Base-by-base conservation (phyloP, 495 filamentous ascomycete species). In the Aspergillus asperescens region DNA sequence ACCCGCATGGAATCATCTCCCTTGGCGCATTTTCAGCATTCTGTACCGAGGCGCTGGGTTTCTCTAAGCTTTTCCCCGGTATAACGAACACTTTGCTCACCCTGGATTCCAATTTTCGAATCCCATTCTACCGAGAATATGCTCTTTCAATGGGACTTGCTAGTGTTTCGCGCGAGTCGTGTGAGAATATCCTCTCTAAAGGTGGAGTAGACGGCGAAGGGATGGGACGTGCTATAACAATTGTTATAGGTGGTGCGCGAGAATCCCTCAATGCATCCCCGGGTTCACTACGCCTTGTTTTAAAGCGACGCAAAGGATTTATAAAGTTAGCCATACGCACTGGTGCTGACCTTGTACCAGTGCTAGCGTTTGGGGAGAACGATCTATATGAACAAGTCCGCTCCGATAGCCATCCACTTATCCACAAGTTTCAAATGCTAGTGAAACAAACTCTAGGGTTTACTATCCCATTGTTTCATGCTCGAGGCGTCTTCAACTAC, bases 201-300 rank as follows among this genome's bases (percentile, higher is more conserved):
- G 90, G 90, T 28, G 90, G 90, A 0, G 61, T 67, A 3, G 87
- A 95, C 62, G 78, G 80, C 53, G 82, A 94, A 58, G 90, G 90
- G n/a, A 94, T 90, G 86, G 93, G 93, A 32, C 86, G 90, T 24
- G 93, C 89, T 34, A 94, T 97, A 58, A 96, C 93, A 7, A 96
- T 98, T 48, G 93, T 97, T 23, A 76, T 98, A 32, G 93, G 93
- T 50, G 93, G 93, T 2, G 93, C 93, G 10, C 81, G 87, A 2
- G 93, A 98, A 70, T 91, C 88, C 2, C 81, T 98, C 2, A 87
- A 95, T 58, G 88, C 94, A 0, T 77, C 84, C 44, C 93, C 93
- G 1, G 77, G 84, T 10, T 78, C 76, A 5, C 65, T 96, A 51
- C 80, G 79, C 4, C 77, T 97, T 3, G 83, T 96, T 0, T 72